A percentile compares a stretch with the other conserved stretches of the same genome.
Conservation (phyloP, 148 eudicot species). For the Suaeda aralocaspica region DNA sequence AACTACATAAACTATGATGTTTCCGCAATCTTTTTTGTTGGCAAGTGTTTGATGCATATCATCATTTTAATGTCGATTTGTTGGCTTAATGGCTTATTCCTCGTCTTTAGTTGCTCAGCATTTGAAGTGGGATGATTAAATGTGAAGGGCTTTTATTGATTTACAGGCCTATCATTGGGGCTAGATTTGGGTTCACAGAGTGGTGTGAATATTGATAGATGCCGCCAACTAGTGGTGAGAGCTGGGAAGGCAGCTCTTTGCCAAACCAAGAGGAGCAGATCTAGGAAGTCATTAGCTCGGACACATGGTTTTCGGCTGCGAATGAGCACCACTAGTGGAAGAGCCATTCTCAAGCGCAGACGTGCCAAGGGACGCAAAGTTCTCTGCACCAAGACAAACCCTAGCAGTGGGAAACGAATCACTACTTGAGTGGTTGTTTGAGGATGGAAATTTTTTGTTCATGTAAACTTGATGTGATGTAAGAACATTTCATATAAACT, state of each 20-base stretch:
- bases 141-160: neutral
- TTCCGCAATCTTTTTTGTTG: neutral
- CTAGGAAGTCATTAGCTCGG: conserved; percentile 46
- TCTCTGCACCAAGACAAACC: conserved; percentile 80
- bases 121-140: neutral
- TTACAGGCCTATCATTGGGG: conserved; percentile 63
- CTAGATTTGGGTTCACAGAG: conserved; percentile 36
- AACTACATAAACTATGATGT: neutral
- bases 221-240: conserved; percentile 58
- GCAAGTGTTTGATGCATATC: neutral
- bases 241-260: conserved; percentile 63
- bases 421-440: neutral
- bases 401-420: conserved; percentile 55
- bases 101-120: neutral
- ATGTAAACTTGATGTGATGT: conserved; percentile 7
- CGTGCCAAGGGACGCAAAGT: conserved; percentile 86
- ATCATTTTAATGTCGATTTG: neutral
- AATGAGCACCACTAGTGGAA: conserved; percentile 86
- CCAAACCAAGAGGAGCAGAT: conserved; percentile 78
- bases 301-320: conserved; percentile 40
- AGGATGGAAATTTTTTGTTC: conserved; percentile 13
- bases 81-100: neutral
- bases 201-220: conserved; percentile 32
- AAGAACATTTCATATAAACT: neutral
- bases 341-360: conserved; percentile 70